Percentiles rank a stretch among this genome's conserved stretches.
Conservation (phyloP, 805 yeast species). For the Dipodascopsis tothii region DNA sequence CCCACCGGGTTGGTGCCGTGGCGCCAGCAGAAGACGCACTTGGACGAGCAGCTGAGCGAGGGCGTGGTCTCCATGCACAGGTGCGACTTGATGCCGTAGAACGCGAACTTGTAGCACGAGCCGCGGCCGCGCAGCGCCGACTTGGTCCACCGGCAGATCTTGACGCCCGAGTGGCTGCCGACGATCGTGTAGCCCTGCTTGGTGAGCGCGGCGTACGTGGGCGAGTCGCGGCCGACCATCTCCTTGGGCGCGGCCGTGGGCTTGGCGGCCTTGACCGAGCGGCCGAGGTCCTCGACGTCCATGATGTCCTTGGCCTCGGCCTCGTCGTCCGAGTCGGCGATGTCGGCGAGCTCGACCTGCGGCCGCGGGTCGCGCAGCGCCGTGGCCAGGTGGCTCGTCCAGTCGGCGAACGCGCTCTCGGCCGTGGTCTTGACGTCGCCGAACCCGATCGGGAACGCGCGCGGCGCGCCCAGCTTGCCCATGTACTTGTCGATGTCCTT, state of each 20-base stretch:
- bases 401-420: slow-evolving; percentile 57
- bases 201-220: slow-evolving; percentile 78
- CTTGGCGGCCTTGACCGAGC: slow-evolving; percentile 34
- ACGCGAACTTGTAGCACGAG: slow-evolving; percentile 85
- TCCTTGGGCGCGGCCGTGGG: slow-evolving; percentile 45
- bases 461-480: slow-evolving; percentile 76
- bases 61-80: slow-evolving; percentile 96
- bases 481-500: slow-evolving; percentile 62
- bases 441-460: slow-evolving; percentile 75
- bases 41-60: slow-evolving; percentile 84
- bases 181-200: slow-evolving; percentile 91
- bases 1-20: slow-evolving; percentile 97
- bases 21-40: slow-evolving; percentile 95
- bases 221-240: slow-evolving; percentile 86
- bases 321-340: slow-evolving; percentile 51
- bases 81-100: slow-evolving; percentile 84
- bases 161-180: slow-evolving; percentile 92
- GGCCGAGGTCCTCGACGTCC: slow-evolving; percentile 87
- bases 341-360: slow-evolving; percentile 50
- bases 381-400: slow-evolving; percentile 55
- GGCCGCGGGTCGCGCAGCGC: slow-evolving; percentile 57
- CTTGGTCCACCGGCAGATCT: slow-evolving; percentile 93
- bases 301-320: slow-evolving; percentile 42
- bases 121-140: slow-evolving; percentile 91
- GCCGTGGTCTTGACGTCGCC: slow-evolving; percentile 61